phyloP scores from a whole-genome alignment of 169 alveolate species.

The Cryptosporidium andersoni region DNA sequence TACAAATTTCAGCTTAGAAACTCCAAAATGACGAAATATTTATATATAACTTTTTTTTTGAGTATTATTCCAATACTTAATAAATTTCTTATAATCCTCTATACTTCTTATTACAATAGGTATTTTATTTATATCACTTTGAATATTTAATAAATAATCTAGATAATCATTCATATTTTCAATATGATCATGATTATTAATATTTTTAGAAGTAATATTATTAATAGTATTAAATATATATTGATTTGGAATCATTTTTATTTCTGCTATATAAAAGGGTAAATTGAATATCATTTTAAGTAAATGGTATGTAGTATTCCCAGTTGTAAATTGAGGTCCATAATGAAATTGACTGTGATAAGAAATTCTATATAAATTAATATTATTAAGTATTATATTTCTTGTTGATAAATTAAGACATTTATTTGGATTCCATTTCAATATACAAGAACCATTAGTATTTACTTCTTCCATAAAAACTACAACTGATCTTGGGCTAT shows the following conservation, averaged over 20 bases:
- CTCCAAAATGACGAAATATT: neutral
- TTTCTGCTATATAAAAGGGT: constrained; percentile 2
- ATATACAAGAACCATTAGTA: constrained; percentile 65
- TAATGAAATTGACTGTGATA: constrained; percentile 14
- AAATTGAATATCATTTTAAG: constrained; percentile 21
- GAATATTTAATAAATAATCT: constrained; percentile 7
- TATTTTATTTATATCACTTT: constrained; percentile 2
- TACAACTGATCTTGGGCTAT: neutral
- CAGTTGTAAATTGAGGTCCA: constrained; percentile 68
- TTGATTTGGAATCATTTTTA: constrained; percentile 3
- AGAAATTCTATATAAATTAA: constrained; percentile 10
- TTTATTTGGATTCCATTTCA: constrained; percentile 16
- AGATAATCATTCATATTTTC: constrained; percentile 15
- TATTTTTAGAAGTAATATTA: neutral
- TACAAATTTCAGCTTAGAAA: no score
- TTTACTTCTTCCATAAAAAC: constrained; percentile 65
- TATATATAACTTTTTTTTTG: constrained; percentile 14
- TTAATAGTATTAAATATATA: neutral
- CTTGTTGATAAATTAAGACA: constrained; percentile 21
- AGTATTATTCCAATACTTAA: constrained; percentile 49
- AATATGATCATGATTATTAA: constrained; percentile 5
- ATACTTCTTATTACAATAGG: constrained; percentile 38
- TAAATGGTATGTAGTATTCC: constrained; percentile 9
- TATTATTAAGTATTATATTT: constrained; percentile 6
- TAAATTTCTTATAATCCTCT: constrained; percentile 29